Conservation (phyloP, 177 flowering plant genomes). For the Vitis hybrid region DNA sequence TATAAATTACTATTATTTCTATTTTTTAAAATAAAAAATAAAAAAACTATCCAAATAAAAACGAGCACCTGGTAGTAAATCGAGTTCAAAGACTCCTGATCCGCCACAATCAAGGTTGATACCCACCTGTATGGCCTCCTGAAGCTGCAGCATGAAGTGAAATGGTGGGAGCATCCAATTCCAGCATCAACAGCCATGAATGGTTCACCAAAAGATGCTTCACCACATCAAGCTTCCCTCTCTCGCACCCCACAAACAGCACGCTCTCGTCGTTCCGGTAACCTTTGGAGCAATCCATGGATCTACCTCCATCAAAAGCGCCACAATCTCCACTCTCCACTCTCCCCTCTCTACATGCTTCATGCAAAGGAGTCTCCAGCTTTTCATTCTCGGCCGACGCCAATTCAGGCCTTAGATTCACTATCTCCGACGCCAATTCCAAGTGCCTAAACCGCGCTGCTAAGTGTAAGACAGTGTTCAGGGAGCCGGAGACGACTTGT, state of each 20-base stretch:
- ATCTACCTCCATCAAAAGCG: slow-evolving; percentile 33
- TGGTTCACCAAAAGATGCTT: slow-evolving; percentile 22
- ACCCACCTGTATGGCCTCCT: slow-evolving; percentile 46
- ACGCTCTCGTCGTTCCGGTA: slow-evolving; percentile 26
- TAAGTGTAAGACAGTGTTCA: slow-evolving; percentile 41
- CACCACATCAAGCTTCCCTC: slow-evolving; percentile 39
- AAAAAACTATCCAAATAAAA: too few relatives aligned
- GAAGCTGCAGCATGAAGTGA: slow-evolving; percentile 53
- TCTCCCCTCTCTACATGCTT: slow-evolving; percentile 55
- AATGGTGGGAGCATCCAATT: slow-evolving; percentile 35
- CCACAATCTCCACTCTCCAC: slow-evolving; percentile 27
- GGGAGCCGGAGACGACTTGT: slow-evolving; percentile 16
- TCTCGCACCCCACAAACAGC: slow-evolving; percentile 36
- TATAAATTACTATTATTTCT: too few relatives aligned
- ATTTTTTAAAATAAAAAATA: too few relatives aligned
- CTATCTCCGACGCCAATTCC: slow-evolving; percentile 34
- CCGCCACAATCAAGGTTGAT: too few relatives aligned
- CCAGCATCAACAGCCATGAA: slow-evolving; percentile 32
- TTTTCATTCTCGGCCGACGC: slow-evolving; percentile 34
- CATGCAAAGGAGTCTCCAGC: slow-evolving; percentile 58
- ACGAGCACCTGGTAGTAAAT: too few relatives aligned
- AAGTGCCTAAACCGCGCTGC: slow-evolving; percentile 42
- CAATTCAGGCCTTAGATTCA: slow-evolving; percentile 38
- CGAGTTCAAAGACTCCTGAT: too few relatives aligned
- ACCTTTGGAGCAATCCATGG: slow-evolving; percentile 29